A percentile compares a stretch with the other conserved stretches of the same genome.
phyloP scores from a whole-genome alignment of 2,329 filamentous ascomycete genomes.

The Pleurostoma richardsiae region DNA sequence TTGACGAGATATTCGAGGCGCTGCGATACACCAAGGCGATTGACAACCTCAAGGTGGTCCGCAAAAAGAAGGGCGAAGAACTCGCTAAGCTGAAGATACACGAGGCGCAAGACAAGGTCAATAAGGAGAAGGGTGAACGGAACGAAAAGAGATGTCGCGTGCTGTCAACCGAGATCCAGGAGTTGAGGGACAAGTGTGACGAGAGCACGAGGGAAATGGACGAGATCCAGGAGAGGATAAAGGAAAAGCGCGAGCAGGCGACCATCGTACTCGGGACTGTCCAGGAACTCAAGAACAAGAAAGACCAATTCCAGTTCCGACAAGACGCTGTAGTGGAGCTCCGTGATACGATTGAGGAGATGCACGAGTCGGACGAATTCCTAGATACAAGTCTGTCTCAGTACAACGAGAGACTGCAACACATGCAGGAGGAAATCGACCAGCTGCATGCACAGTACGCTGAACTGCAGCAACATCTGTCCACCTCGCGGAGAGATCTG shows the following conservation, averaged over 20 bases:
- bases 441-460: conserved; percentile 59
- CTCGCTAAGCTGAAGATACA: conserved; percentile 68
- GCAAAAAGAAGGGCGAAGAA: conserved; percentile 77
- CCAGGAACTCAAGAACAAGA: conserved; percentile 70
- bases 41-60: conserved; percentile 82
- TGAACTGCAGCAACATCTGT: conserved; percentile 51
- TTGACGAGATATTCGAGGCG: conserved; percentile 97
- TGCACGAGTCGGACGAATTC: conserved; percentile 72
- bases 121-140: conserved; percentile 79
- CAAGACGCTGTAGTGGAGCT: conserved; percentile 67
- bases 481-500: conserved; percentile 36
- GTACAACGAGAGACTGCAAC: conserved; percentile 69
- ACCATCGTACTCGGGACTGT: conserved; percentile 71
- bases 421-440: conserved; percentile 60
- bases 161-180: conserved; percentile 63
- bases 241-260: conserved; percentile 65
- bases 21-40: conserved; percentile 96
- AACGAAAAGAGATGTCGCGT: conserved; percentile 60
- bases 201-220: conserved; percentile 56
- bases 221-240: conserved; percentile 39
- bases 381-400: conserved; percentile 67
- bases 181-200: conserved; percentile 52
- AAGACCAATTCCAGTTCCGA: conserved; percentile 66
- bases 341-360: conserved; percentile 66
- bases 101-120: conserved; percentile 71